Conservation (phyloP, 192 early-diverging fungal genomes). For the Coemansia sp. region DNA sequence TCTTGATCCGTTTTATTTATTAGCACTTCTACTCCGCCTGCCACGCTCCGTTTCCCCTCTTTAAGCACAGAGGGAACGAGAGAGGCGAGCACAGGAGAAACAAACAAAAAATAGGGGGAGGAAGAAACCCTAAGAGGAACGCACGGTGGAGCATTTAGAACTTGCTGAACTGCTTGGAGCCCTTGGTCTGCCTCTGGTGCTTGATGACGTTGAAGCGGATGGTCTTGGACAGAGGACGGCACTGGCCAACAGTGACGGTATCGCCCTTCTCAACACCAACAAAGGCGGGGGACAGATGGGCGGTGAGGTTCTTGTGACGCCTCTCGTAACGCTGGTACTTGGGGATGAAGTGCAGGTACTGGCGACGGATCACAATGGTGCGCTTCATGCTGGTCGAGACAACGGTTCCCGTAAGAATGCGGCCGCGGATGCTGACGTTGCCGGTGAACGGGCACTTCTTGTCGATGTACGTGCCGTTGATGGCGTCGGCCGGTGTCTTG, state of each 20-base stretch:
- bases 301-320: slow-evolving; percentile 99
- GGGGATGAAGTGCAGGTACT: slow-evolving; percentile 99
- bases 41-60: too few species aligned
- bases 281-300: slow-evolving; percentile 94
- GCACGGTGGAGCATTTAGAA: slow-evolving; percentile 63
- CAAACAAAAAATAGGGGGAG: background rate
- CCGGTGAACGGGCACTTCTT: slow-evolving; percentile 99
- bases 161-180: slow-evolving; percentile 88
- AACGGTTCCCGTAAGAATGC: slow-evolving; percentile 93
- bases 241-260: slow-evolving; percentile 97
- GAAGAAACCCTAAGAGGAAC: slow-evolving; percentile 2
- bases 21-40: too few species aligned
- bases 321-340: slow-evolving; percentile 99
- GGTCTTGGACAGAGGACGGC: slow-evolving; percentile 99
- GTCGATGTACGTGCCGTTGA: slow-evolving; percentile 98
- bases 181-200: slow-evolving; percentile 84
- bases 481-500: slow-evolving; percentile 98
- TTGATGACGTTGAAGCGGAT: slow-evolving; percentile 99
- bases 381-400: slow-evolving; percentile 98
- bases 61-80: too few species aligned
- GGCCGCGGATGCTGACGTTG: slow-evolving; percentile 95
- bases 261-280: slow-evolving; percentile 88
- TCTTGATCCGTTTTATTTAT: too few species aligned
- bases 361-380: slow-evolving; percentile 96
- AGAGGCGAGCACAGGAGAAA: too few species aligned